A percentile compares a stretch with the other conserved stretches of the same genome.
Conservation (phyloP, 495 filamentous ascomycete genomes). For the Penicillium parvum region DNA sequence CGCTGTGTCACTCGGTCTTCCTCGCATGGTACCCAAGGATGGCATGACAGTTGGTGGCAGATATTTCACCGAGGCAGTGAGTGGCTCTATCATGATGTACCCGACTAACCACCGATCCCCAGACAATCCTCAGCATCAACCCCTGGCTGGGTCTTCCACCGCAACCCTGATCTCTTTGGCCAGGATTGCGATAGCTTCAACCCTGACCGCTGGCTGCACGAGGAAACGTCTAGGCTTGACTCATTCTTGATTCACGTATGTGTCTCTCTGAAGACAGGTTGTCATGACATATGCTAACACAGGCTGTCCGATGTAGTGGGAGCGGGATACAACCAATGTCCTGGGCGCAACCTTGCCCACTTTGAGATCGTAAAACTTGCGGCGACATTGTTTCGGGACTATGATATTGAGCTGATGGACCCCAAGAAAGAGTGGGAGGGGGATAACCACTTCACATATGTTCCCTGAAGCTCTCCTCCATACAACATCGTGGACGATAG, state of each 20-base stretch:
- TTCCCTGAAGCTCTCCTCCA: no score
- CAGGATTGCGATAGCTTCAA: constrained; percentile 41
- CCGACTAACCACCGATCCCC: neutral
- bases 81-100: neutral
- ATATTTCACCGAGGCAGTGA: constrained; percentile 37
- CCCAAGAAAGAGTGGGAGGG: constrained; percentile 35
- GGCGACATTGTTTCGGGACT: constrained; percentile 39
- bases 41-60: constrained; percentile 27
- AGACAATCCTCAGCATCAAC: constrained; percentile 41
- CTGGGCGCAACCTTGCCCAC: constrained; percentile 41
- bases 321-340: constrained; percentile 40
- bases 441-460: constrained; percentile 31
- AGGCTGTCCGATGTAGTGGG: constrained; percentile 26
- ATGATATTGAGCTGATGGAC: constrained; percentile 36
- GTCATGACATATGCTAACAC: neutral
- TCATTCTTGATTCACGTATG: constrained; percentile 31
- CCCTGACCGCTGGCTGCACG: constrained; percentile 43
- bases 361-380: constrained; percentile 43
- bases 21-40: constrained; percentile 26
- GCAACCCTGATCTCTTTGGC: constrained; percentile 40
- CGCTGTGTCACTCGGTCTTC: constrained; percentile 22
- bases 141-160: constrained; percentile 43
- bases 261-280: neutral
- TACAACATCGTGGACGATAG: no score
- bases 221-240: constrained; percentile 27